These are phyloP conservation scores for Myxozyma geophila DNA, from an alignment of 805 yeast genomes.

Conservation along the genomic window DNA sequence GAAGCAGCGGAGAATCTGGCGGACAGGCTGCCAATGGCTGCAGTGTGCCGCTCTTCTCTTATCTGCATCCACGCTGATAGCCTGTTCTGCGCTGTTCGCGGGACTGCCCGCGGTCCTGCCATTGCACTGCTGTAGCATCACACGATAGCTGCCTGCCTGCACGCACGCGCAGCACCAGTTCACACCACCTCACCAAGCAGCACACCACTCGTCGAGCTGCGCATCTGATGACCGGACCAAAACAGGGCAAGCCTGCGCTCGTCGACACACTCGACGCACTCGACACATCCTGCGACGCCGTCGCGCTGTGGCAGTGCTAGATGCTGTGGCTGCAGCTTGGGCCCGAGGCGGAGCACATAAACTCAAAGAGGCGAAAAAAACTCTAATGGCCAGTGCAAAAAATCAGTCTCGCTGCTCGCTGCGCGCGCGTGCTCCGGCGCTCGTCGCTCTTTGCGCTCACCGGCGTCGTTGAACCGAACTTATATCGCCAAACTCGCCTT, in stretches of 20 bases:
- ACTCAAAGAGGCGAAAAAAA: not conserved
- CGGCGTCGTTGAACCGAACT: not conserved
- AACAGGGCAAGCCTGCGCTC: not conserved
- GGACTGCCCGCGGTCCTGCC: too few species aligned
- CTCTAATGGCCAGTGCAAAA: too few species aligned
- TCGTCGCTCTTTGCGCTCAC: not conserved
- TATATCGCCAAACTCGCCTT: not conserved
- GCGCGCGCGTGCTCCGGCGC: conserved; percentile 13
- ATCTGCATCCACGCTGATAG: too few species aligned
- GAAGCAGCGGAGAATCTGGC: too few species aligned
- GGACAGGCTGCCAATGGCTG: too few species aligned
- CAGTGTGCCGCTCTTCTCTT: too few species aligned
- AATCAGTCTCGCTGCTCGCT: not conserved
- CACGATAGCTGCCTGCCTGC: too few species aligned
- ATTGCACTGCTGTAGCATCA: too few species aligned
- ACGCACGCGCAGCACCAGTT: too few species aligned
- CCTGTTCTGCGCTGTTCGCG: too few species aligned
- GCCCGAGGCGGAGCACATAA: conserved; percentile 5
- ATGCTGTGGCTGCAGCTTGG: conserved; percentile 12
- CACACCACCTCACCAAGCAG: too few species aligned
- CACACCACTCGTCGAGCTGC: too few species aligned
- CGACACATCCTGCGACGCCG: not conserved
- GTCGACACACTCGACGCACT: not conserved
- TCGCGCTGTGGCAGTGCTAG: conserved; percentile 5
- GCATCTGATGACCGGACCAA: not conserved